Evolutionary conservation across 306 rosid species (phyloP), one percentile per base, ranked within the genome.

Genomic region (Mucuna pruriens): DNA sequence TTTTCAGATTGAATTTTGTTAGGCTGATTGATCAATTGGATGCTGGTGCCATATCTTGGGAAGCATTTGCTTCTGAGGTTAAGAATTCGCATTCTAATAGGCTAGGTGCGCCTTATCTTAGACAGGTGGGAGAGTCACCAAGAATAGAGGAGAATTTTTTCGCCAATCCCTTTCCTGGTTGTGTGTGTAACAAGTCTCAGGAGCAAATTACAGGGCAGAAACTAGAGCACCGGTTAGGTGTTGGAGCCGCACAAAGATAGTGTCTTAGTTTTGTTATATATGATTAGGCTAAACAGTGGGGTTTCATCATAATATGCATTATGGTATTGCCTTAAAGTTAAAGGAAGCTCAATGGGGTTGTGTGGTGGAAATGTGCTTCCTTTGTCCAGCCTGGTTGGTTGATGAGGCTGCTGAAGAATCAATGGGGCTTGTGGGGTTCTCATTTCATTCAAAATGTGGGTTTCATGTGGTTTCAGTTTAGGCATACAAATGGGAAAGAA

Each of bases 151-250:
- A 96, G 90, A 94, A 94, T 44, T 96, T 96, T 84, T 94, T 79
- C 13, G 98, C 99, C 15, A 96, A 96, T 73, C 99, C 99, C 29
- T 87, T 87, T 65, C 99, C 98, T 5, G 99, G 97, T 75, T 96
- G 99, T 46, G 79, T 96, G 17, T 96, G 99, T 76, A 85, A 90
- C 90, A 90, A 71, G 81, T 61, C 92, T 49, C 83, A 54, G 61
- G 92, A 90, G 71, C 76, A 22, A 29, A 76, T 80, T 26, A 62
- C 82, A 31, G 82, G 74, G 19, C 71, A 29, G 68, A 89, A 78
- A 86, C 80, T 76, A 34, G 80, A 79, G 4, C 73, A 75, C 16
- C 84, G 92, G 82, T 23, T 55, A 6, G 79, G 77, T 36, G 38
- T 82, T 36, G 83, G 62, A 2, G 67, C 39, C 40, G 62, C 74